A percentile compares a stretch with the other conserved stretches of the same genome.
phyloP scores from a whole-genome alignment of 768 basidiomycete species.

The Tremella yokohamensis region DNA sequence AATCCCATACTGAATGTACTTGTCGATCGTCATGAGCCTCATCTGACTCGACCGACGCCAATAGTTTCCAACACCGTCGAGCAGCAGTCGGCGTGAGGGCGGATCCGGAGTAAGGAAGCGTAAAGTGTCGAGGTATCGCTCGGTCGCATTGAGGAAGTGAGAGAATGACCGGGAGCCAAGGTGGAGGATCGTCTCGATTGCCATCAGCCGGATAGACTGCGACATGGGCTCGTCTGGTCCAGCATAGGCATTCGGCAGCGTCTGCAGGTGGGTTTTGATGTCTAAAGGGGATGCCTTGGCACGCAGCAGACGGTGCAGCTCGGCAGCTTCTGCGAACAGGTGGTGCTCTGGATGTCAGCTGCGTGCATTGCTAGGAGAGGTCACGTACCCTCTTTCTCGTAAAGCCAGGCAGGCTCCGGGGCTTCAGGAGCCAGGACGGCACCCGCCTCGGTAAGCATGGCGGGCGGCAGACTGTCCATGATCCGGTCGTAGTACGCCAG shows the following conservation, averaged over 20 bases:
- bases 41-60: conserved; percentile 84
- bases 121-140: conserved; percentile 68
- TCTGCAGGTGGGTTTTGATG: conserved; percentile 69
- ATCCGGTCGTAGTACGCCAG: conserved; percentile 91
- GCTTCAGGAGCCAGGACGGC: conserved; percentile 79
- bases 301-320: conserved; percentile 75
- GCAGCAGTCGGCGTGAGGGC: conserved; percentile 57
- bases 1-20: conserved; percentile 97
- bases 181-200: conserved; percentile 80
- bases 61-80: conserved; percentile 68
- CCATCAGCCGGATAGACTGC: conserved; percentile 66
- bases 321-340: conserved; percentile 73
- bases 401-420: conserved; percentile 55
- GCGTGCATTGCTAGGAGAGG: neutral
- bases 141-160: conserved; percentile 94
- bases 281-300: conserved; percentile 63
- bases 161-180: conserved; percentile 95
- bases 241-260: conserved; percentile 61
- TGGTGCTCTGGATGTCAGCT: conserved; percentile 60
- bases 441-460: conserved; percentile 66
- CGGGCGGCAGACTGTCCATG: conserved; percentile 75
- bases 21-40: conserved; percentile 89
- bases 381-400: conserved; percentile 38
- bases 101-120: conserved; percentile 60
- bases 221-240: conserved; percentile 65